Conservation (phyloP, 768 basidiomycete genomes). For the Auricularia auricula-judae region DNA sequence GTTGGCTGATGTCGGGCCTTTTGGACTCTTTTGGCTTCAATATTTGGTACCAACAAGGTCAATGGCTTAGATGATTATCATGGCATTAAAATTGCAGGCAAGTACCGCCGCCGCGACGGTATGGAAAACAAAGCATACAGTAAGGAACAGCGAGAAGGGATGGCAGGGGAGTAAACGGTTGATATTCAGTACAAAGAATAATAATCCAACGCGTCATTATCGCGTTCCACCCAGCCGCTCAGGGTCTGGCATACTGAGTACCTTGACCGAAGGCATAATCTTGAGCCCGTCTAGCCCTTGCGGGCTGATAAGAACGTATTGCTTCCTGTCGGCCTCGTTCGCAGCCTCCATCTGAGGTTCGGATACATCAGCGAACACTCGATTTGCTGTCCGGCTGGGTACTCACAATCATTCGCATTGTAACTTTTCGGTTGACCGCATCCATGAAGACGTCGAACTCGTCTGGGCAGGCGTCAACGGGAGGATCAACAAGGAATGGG, state of each 20-base stretch:
- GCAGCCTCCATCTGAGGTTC: conserved; percentile 71
- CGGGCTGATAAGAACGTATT: conserved; percentile 92
- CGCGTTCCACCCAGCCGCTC: background rate
- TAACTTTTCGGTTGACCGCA: conserved; percentile 83
- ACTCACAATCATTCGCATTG: conserved; percentile 89
- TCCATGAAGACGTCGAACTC: conserved; percentile 99
- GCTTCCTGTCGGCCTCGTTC: conserved; percentile 74
- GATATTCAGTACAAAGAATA: too few species aligned
- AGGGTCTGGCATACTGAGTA: conserved; percentile 47
- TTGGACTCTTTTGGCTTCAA: too few species aligned
- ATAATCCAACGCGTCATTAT: background rate
- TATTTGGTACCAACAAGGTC: too few species aligned
- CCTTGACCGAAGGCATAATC: conserved; percentile 55
- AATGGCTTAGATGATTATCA: too few species aligned
- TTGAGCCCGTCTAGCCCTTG: conserved; percentile 74
- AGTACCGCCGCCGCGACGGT: too few species aligned
- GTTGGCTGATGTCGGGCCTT: too few species aligned
- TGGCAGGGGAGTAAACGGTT: too few species aligned
- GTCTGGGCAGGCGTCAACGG: conserved; percentile 32
- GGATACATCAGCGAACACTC: conserved; percentile 1
- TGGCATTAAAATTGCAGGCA: too few species aligned
- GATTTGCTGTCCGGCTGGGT: background rate
- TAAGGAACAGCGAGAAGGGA: too few species aligned
- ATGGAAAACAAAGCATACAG: too few species aligned
- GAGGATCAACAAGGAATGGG: background rate